phyloP scores from a whole-genome alignment of 495 filamentous ascomycete species.

The Penicillium dipodomyicola region DNA sequence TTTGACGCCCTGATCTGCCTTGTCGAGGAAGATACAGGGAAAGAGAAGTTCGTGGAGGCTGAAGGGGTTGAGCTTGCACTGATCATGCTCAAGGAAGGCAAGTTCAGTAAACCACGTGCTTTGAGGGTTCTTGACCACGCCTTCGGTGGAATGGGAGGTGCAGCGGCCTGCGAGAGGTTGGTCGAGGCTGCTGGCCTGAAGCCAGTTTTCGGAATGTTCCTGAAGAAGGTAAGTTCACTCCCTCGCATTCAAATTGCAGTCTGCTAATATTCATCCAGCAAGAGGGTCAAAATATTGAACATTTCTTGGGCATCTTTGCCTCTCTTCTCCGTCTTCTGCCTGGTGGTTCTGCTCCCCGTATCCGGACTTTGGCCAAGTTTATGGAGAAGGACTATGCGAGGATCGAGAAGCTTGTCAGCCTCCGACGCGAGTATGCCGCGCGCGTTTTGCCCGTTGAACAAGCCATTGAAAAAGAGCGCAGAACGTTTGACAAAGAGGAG shows the following conservation, averaged over 20 bases:
- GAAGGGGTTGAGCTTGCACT: slow-evolving; percentile 90
- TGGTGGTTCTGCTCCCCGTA: slow-evolving; percentile 72
- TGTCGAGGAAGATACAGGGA: slow-evolving; percentile 72
- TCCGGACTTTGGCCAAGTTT: slow-evolving; percentile 89
- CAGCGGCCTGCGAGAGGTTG: slow-evolving; percentile 65
- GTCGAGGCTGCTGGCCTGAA: slow-evolving; percentile 86
- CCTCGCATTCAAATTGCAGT: neutral
- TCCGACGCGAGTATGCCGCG: slow-evolving; percentile 69
- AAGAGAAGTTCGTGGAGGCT: slow-evolving; percentile 78
- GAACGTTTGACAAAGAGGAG: slow-evolving; percentile 48
- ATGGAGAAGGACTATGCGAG: slow-evolving; percentile 93
- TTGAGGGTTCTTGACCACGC: slow-evolving; percentile 85
- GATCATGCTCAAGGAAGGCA: slow-evolving; percentile 83
- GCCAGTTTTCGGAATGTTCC: slow-evolving; percentile 80
- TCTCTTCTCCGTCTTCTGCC: slow-evolving; percentile 78
- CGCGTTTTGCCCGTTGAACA: slow-evolving; percentile 64
- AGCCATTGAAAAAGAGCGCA: slow-evolving; percentile 59
- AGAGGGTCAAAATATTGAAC: slow-evolving; percentile 70
- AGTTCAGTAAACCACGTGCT: slow-evolving; percentile 73
- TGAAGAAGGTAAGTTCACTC: slow-evolving; percentile 64
- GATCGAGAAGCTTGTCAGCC: slow-evolving; percentile 62
- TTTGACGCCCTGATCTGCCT: slow-evolving; percentile 82
- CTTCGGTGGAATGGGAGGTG: slow-evolving; percentile 53
- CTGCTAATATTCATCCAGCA: slow-evolving; percentile 42
- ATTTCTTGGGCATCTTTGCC: slow-evolving; percentile 85